These are phyloP conservation scores for Sanghuangporus weigelae DNA, from an alignment of 1,284 basidiomycete genomes.

Conservation along the genomic window DNA sequence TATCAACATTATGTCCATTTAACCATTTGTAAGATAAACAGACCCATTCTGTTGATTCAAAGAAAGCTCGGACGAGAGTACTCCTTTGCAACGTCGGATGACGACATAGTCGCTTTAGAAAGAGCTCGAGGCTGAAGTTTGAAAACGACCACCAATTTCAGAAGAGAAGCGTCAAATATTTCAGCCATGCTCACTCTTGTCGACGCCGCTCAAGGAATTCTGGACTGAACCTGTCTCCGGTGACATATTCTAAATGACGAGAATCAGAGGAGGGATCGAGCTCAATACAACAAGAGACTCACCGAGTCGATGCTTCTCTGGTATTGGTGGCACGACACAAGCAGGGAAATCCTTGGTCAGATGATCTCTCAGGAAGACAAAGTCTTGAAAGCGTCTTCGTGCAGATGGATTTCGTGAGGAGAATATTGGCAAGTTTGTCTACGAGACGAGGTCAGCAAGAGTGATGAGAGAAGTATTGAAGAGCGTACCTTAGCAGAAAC, in stretches of 20 bases:
- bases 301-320: constrained; percentile 96
- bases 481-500: constrained; percentile 78
- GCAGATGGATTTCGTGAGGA: constrained; percentile 66
- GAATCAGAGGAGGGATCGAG: background rate
- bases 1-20: background rate
- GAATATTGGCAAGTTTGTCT: constrained; percentile 84
- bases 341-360: constrained; percentile 92
- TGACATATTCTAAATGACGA: constrained; percentile 77
- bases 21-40: constrained; percentile 22
- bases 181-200: constrained; percentile 64
- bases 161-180: background rate
- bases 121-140: constrained; percentile 78
- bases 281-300: constrained; percentile 27
- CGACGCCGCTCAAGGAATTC: constrained; percentile 95
- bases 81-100: constrained; percentile 96
- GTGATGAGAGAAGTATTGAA: constrained; percentile 1
- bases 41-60: constrained; percentile 98
- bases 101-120: constrained; percentile 83
- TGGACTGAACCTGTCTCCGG: constrained; percentile 92
- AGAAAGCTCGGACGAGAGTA: constrained; percentile 84
- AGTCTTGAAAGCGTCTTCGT: constrained; percentile 93
- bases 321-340: constrained; percentile 92
- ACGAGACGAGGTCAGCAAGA: constrained; percentile 6
- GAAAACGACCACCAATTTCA: background rate
- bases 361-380: constrained; percentile 89